Evolutionary conservation across 1,139 yeast genomes (phyloP).

Genomic region (Hansenula lynferdii): DNA sequence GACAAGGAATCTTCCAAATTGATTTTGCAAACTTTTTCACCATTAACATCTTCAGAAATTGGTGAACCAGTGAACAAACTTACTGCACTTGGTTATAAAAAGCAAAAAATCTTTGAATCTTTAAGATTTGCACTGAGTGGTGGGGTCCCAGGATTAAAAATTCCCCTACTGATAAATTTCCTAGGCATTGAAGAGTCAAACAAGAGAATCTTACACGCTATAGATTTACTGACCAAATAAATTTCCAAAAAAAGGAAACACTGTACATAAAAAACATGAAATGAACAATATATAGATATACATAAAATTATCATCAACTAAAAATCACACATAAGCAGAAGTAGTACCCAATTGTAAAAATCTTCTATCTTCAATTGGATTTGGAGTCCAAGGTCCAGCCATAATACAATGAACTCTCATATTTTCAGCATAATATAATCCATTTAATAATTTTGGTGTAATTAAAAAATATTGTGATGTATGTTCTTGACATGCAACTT

Average conservation of each 20-base stretch:
- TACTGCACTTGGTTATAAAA: constrained; percentile 23
- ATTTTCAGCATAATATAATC: constrained; percentile 68
- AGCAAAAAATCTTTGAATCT: constrained; percentile 52
- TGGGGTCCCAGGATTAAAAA: constrained; percentile 61
- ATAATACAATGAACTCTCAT: constrained; percentile 89
- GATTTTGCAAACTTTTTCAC: constrained; percentile 16
- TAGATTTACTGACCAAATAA: constrained; percentile 3
- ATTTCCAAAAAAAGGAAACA: background rate
- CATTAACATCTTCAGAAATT: constrained; percentile 11
- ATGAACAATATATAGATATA: constrained; percentile 1
- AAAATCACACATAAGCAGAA: constrained; percentile 22
- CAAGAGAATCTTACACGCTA: constrained; percentile 32
- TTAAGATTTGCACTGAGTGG: constrained; percentile 75
- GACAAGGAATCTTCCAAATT: constrained; percentile 10
- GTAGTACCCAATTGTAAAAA: constrained; percentile 30
- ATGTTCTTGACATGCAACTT: constrained; percentile 69
- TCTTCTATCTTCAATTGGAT: constrained; percentile 25
- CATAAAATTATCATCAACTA: no score
- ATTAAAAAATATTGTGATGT: constrained; percentile 81
- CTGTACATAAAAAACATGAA: background rate
- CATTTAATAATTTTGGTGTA: constrained; percentile 86
- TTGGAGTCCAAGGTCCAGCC: constrained; percentile 51
- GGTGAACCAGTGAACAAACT: constrained; percentile 18
- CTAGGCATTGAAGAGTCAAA: constrained; percentile 46
- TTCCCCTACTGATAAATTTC: constrained; percentile 54